Percentiles rank a stretch among this genome's conserved stretches.
Evolutionary conservation across 2,329 filamentous ascomycete species (phyloP).

Genomic region (Tolypocladium nubicola): DNA sequence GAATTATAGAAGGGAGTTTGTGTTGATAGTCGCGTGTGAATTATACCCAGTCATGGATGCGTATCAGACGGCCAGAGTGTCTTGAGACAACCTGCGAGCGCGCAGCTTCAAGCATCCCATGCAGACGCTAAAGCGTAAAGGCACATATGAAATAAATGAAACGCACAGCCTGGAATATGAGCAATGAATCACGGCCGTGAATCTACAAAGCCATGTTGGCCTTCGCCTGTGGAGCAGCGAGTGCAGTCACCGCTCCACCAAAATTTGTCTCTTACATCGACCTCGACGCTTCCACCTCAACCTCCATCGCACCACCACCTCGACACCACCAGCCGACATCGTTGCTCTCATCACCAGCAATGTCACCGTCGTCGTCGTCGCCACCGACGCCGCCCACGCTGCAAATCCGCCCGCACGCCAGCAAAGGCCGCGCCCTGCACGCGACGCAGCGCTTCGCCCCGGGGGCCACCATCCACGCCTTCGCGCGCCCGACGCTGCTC

Average conservation of each 20-base stretch:
- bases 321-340: not conserved
- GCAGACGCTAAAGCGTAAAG: not conserved
- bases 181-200: not conserved
- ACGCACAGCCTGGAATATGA: not conserved
- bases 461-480: slow-evolving; percentile 34
- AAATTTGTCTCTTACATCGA: not conserved
- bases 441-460: slow-evolving; percentile 31
- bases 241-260: not conserved
- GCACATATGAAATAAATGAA: not conserved
- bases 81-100: not conserved
- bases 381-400: slow-evolving; percentile 7
- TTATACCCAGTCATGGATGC: not conserved
- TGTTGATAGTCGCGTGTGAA: not conserved
- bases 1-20: slow-evolving; percentile 2
- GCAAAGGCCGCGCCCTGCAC: slow-evolving; percentile 35
- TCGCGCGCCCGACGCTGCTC: slow-evolving; percentile 30
- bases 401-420: slow-evolving; percentile 14
- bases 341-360: not conserved
- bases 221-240: not conserved
- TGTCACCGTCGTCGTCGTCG: not conserved
- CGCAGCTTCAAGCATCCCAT: not conserved
- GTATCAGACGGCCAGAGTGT: not conserved
- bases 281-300: not conserved
- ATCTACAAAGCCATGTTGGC: not conserved
- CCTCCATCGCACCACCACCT: not conserved